phyloP scores from a whole-genome alignment of 495 filamentous ascomycete species.

The Podospora pseudopauciseta region DNA sequence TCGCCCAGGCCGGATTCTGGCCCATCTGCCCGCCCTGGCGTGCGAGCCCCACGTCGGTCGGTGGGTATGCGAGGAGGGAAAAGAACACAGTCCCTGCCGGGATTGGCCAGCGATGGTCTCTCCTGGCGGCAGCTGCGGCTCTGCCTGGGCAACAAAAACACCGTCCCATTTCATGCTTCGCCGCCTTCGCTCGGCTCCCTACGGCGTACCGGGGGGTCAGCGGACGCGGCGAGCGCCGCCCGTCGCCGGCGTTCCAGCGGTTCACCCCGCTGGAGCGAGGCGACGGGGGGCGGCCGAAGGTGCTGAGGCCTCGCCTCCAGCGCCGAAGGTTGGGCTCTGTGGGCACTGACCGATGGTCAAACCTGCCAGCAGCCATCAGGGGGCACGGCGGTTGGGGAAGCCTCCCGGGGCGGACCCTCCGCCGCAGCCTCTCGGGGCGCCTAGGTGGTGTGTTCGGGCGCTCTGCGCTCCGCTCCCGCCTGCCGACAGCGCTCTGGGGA shows the following conservation, averaged over 20 bases:
- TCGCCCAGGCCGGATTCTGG: conserved; percentile 8
- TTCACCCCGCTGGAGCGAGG: neutral
- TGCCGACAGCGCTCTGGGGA: conserved; percentile 21
- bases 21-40: conserved; percentile 10
- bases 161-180: conserved; percentile 14
- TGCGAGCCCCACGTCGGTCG: conserved; percentile 9
- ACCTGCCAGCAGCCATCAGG: conserved; percentile 39
- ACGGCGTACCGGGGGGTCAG: conserved; percentile 15
- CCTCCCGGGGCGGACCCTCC: conserved; percentile 15
- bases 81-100: conserved; percentile 11
- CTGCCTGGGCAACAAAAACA: neutral
- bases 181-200: conserved; percentile 17
- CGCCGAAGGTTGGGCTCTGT: conserved; percentile 45
- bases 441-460: neutral
- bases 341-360: conserved; percentile 49
- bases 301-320: neutral
- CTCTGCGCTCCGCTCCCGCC: conserved; percentile 9
- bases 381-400: conserved; percentile 41
- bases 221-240: conserved; percentile 14
- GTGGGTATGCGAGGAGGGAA: conserved; percentile 9
- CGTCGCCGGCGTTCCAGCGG: conserved; percentile 5
- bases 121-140: conserved; percentile 12
- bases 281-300: neutral
- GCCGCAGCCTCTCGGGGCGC: conserved; percentile 18
- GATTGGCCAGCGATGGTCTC: conserved; percentile 11